Conservation (phyloP, 1,139 yeast genomes). For the Lodderomyces beijingensis region DNA sequence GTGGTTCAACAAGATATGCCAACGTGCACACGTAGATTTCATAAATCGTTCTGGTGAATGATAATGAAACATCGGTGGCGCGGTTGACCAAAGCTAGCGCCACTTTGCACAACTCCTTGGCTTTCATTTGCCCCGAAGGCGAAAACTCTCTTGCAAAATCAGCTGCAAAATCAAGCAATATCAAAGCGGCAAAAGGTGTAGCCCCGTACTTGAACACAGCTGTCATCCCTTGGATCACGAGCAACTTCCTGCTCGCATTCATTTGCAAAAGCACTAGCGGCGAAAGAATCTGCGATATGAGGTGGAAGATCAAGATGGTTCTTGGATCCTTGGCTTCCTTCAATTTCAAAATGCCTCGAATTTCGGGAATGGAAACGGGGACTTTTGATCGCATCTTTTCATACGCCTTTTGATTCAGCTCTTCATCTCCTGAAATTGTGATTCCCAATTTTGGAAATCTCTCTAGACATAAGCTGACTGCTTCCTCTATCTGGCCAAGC, state of each 20-base stretch:
- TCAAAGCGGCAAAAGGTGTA: conserved; percentile 24
- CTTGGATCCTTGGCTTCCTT: conserved; percentile 25
- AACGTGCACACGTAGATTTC: conserved; percentile 40
- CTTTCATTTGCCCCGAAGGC: conserved; percentile 22
- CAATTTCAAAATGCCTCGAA: conserved; percentile 27
- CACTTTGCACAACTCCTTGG: conserved; percentile 26
- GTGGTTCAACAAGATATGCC: conserved; percentile 44
- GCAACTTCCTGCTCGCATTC: conserved; percentile 20
- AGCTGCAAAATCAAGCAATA: conserved; percentile 31
- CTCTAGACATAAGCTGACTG: conserved; percentile 32
- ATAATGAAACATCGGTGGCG: conserved; percentile 31
- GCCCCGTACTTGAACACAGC: conserved; percentile 24
- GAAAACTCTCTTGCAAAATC: conserved; percentile 35
- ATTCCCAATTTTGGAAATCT: conserved; percentile 30
- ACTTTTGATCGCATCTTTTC: conserved; percentile 25
- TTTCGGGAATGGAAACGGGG: conserved; percentile 42
- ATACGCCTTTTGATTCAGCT: conserved; percentile 17
- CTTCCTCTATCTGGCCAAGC: conserved; percentile 28
- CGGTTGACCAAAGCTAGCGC: conserved; percentile 37
- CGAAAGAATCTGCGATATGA: conserved; percentile 38
- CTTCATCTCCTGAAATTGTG: conserved; percentile 18
- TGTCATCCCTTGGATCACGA: conserved; percentile 22
- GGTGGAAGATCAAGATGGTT: conserved; percentile 35
- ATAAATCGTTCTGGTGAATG: conserved; percentile 38
- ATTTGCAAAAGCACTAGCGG: conserved; percentile 28